These are phyloP conservation scores for Coprinellus micaceus DNA, from an alignment of 768 basidiomycete species.

Conservation along the genomic window DNA sequence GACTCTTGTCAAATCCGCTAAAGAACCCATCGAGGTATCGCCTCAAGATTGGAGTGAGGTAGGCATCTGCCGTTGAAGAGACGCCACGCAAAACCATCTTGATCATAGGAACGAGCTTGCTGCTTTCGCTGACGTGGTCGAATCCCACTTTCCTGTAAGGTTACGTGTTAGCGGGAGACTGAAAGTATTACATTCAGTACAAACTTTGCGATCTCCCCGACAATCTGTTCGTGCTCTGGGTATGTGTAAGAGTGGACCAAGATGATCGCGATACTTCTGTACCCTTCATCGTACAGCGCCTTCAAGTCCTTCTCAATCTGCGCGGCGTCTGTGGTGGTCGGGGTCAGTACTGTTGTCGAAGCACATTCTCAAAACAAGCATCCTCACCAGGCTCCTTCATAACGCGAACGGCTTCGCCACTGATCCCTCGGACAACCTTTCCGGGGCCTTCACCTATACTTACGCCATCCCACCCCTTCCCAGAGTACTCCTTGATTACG, in stretches of 20 bases:
- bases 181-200: not conserved
- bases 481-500: conserved; percentile 64
- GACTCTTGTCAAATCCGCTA: conserved; percentile 74
- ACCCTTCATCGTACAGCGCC: conserved; percentile 73
- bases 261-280: conserved; percentile 85
- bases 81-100: conserved; percentile 92
- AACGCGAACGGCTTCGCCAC: conserved; percentile 87
- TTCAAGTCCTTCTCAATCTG: conserved; percentile 59
- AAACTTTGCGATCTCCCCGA: conserved; percentile 66
- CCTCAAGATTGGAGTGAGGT: conserved; percentile 84
- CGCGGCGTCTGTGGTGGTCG: conserved; percentile 41
- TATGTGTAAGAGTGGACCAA: conserved; percentile 91
- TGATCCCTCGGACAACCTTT: conserved; percentile 75
- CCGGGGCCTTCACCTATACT: conserved; percentile 77
- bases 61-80: conserved; percentile 92
- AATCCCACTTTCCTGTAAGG: conserved; percentile 67
- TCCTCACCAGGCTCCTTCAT: conserved; percentile 63
- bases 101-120: conserved; percentile 88
- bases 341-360: conserved; percentile 6
- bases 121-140: conserved; percentile 82
- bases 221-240: conserved; percentile 74
- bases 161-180: not conserved
- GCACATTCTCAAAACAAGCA: not conserved
- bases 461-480: conserved; percentile 70
- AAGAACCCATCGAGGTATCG: conserved; percentile 92